Conservation (phyloP, 2,329 filamentous ascomycete genomes). For the Ascosphaera apis region DNA sequence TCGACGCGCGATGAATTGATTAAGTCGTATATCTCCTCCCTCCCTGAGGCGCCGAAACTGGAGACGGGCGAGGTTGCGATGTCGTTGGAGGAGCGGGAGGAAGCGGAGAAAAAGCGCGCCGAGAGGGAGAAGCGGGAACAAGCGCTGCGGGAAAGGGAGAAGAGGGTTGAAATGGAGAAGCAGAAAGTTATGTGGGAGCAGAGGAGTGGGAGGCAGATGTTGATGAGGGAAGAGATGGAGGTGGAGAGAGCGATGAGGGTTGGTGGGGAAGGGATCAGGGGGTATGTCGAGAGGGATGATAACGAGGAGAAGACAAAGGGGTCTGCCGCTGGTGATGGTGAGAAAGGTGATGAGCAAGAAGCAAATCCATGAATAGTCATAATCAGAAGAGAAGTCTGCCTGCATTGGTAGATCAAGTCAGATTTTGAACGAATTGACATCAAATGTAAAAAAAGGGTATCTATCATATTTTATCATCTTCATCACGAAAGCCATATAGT, state of each 20-base stretch:
- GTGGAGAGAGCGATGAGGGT: conserved; percentile 21
- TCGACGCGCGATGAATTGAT: conserved; percentile 19
- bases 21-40: conserved; percentile 20
- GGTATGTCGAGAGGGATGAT: conserved; percentile 15
- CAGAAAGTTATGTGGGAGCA: conserved; percentile 17
- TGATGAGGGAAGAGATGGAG: conserved; percentile 21
- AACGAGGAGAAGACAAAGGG: conserved; percentile 2
- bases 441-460: not conserved
- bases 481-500: not conserved
- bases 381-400: not conserved
- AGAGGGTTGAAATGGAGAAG: conserved; percentile 21
- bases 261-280: conserved; percentile 19
- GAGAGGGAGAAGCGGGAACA: conserved; percentile 22
- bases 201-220: conserved; percentile 17
- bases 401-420: not conserved
- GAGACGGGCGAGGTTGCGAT: conserved; percentile 10
- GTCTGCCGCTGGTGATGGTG: not conserved
- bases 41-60: conserved; percentile 14
- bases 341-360: not conserved
- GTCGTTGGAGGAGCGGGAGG: conserved; percentile 16
- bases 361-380: no score
- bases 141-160: conserved; percentile 21
- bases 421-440: no score
- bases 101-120: conserved; percentile 14
- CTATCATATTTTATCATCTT: not conserved